Conservation (phyloP, 2,329 filamentous ascomycete species). For the Coniochaeta hoffmannii region DNA sequence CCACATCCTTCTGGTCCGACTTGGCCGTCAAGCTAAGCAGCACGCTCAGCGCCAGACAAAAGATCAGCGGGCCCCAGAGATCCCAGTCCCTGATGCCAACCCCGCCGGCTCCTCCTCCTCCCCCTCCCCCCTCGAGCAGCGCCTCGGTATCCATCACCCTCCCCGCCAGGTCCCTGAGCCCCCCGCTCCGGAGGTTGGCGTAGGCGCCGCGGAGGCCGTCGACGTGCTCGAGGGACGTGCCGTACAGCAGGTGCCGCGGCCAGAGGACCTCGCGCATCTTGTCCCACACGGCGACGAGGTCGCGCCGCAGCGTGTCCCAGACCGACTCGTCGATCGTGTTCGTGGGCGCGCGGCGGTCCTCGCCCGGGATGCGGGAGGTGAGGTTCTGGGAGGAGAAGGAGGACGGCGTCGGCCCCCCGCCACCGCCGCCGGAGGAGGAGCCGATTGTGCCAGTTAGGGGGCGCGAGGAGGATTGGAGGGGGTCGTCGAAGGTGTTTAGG, state of each 20-base stretch:
- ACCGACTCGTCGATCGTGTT: constrained; percentile 97
- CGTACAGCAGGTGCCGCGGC: constrained; percentile 82
- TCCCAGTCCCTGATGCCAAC: constrained; percentile 94
- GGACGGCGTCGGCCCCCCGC: too few species aligned
- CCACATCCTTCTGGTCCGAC: constrained; percentile 72
- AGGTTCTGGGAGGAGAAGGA: constrained; percentile 5
- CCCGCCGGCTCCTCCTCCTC: constrained; percentile 84
- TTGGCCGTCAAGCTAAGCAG: constrained; percentile 78
- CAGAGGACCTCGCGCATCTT: constrained; percentile 98
- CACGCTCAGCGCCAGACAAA: constrained; percentile 82
- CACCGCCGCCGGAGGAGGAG: constrained; percentile 33
- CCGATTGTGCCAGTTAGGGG: constrained; percentile 84
- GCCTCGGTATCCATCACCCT: constrained; percentile 57
- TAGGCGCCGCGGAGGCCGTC: constrained; percentile 53
- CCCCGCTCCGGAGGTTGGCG: constrained; percentile 51
- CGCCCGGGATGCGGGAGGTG: constrained; percentile 82
- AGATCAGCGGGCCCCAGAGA: constrained; percentile 93
- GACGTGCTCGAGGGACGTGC: constrained; percentile 53
- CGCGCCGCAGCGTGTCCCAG: constrained; percentile 92
- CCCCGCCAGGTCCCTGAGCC: constrained; percentile 53
- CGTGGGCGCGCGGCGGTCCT: constrained; percentile 80
- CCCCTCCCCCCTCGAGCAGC: constrained; percentile 51
- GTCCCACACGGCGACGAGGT: constrained; percentile 88
- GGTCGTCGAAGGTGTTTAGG: constrained; percentile 89
- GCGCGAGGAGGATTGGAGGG: constrained; percentile 63